A percentile compares a stretch with the other conserved stretches of the same genome.
Conservation (phyloP, 2,329 filamentous ascomycete genomes). For the Diplocarpon mali region DNA sequence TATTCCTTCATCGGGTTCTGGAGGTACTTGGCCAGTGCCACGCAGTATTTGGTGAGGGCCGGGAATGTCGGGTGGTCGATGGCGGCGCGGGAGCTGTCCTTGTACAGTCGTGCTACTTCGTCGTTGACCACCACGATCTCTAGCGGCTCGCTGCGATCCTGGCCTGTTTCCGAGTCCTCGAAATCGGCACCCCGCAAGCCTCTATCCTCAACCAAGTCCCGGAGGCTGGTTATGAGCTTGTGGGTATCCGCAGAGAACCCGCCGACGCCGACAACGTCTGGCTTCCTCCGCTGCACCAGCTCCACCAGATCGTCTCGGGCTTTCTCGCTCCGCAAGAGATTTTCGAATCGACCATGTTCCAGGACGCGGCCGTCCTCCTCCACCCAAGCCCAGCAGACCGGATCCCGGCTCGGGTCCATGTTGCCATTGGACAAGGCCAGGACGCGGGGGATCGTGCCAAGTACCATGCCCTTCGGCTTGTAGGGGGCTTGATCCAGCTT, state of each 20-base stretch:
- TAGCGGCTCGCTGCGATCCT: constrained; percentile 66
- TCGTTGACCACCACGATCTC: constrained; percentile 92
- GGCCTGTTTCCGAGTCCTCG: constrained; percentile 64
- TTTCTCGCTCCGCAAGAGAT: constrained; percentile 60
- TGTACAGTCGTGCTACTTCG: constrained; percentile 92
- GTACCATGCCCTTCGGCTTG: constrained; percentile 84
- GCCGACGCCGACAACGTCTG: constrained; percentile 82
- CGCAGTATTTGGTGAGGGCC: constrained; percentile 76
- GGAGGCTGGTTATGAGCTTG: constrained; percentile 70
- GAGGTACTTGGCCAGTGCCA: constrained; percentile 80
- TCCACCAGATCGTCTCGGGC: constrained; percentile 64
- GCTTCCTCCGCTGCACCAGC: constrained; percentile 66
- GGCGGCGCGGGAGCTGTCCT: constrained; percentile 71
- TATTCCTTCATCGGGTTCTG: constrained; percentile 97
- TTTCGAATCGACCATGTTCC: constrained; percentile 79
- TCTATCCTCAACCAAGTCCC: constrained; percentile 66
- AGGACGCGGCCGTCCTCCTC: constrained; percentile 84
- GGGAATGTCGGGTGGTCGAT: constrained; percentile 72
- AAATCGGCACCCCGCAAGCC: constrained; percentile 72
- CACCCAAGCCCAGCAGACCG: constrained; percentile 83
- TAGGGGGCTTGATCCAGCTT: constrained; percentile 92
- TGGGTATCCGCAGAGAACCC: constrained; percentile 83
- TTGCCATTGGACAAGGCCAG: constrained; percentile 79
- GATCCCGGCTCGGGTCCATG: constrained; percentile 61
- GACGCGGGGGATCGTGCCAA: constrained; percentile 80